Conservation (phyloP, 179 eudicot genomes). For the Actinidia chinensis region DNA sequence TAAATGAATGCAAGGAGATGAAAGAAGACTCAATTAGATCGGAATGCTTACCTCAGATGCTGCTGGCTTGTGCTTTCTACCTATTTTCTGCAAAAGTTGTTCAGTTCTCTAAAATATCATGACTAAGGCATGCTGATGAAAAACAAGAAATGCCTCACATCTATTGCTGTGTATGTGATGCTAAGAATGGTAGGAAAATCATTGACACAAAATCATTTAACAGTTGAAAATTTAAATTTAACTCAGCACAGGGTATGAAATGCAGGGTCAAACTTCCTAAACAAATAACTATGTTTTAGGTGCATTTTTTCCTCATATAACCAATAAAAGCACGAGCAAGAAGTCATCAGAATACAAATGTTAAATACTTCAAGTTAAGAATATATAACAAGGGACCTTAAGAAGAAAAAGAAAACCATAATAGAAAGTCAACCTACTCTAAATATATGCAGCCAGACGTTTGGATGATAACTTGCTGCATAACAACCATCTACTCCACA, state of each 20-base stretch:
- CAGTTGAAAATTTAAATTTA: background rate
- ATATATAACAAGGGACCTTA: background rate
- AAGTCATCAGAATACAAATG: conserved; percentile 1
- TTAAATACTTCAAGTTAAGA: background rate
- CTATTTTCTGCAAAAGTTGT: background rate
- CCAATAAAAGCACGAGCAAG: background rate
- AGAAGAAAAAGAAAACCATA: background rate
- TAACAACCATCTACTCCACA: background rate
- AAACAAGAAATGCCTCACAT: background rate
- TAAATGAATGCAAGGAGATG: too few relatives aligned
- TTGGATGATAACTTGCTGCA: conserved; percentile 23
- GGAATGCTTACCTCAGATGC: too few relatives aligned
- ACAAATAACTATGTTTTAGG: background rate
- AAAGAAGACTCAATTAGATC: too few relatives aligned
- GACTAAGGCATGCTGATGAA: background rate
- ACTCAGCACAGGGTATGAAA: background rate
- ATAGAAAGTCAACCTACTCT: background rate
- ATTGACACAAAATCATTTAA: background rate
- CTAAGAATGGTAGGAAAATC: background rate
- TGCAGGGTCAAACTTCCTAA: background rate
- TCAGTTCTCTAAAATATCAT: background rate
- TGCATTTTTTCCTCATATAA: background rate
- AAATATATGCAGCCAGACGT: conserved; percentile 61
- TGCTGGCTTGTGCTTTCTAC: background rate
- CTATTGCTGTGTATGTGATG: background rate